phyloP scores from a whole-genome alignment of 23 red algal species.

The Chondrus crispus region DNA sequence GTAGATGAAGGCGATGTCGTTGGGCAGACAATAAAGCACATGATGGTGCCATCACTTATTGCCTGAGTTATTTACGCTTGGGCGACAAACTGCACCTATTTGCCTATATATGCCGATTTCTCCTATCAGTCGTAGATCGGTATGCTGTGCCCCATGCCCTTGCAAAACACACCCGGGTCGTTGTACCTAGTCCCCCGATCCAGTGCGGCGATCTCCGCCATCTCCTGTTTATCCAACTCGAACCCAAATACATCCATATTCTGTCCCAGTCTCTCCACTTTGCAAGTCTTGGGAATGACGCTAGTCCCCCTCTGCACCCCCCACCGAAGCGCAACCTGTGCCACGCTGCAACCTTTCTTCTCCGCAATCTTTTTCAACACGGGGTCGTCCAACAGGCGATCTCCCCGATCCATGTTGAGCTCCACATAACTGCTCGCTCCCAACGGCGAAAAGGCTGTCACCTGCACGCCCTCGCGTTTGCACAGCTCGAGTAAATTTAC shows the following conservation, averaged over 20 bases:
- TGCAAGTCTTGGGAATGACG: constrained; percentile 77
- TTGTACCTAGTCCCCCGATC: constrained; percentile 51
- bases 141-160: constrained; percentile 17
- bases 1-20: not conserved
- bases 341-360: constrained; percentile 45
- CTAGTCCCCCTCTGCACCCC: constrained; percentile 71
- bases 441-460: constrained; percentile 80
- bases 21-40: too few relatives aligned
- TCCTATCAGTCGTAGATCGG: constrained; percentile 49
- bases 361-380: constrained; percentile 55
- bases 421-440: constrained; percentile 63
- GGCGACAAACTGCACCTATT: not conserved
- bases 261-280: constrained; percentile 52
- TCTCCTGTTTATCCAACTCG: constrained; percentile 56
- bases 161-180: constrained; percentile 50
- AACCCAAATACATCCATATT: constrained; percentile 70
- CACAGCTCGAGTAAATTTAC: constrained; percentile 48
- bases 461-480: constrained; percentile 41
- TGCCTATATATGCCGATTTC: not conserved
- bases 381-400: constrained; percentile 55
- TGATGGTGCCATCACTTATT: too few relatives aligned
- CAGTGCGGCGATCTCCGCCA: constrained; percentile 55
- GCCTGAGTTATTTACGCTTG: not conserved
- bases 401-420: constrained; percentile 46
- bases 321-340: constrained; percentile 82